Percentiles rank a stretch among this genome's conserved stretches.
Evolutionary conservation across 306 rosid genomes (phyloP).

Genomic region (Benincasa hispida): DNA sequence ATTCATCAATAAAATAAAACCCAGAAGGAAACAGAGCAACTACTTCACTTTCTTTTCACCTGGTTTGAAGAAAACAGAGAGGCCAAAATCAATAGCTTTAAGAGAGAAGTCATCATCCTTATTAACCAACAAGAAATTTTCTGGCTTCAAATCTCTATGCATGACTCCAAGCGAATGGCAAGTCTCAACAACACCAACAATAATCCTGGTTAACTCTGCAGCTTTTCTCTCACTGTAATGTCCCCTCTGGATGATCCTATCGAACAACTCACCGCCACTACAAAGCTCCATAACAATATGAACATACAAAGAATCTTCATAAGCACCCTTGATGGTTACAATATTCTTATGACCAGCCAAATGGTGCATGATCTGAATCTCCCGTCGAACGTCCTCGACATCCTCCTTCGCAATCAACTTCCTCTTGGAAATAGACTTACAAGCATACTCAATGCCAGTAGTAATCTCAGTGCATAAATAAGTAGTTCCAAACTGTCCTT

Average conservation of each 20-base stretch:
- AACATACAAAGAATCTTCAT: constrained; percentile 55
- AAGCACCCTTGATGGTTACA: constrained; percentile 67
- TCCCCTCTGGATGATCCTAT: constrained; percentile 64
- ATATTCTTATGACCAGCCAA: constrained; percentile 63
- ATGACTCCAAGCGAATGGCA: constrained; percentile 74
- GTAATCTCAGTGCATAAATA: constrained; percentile 45
- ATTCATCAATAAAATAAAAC: neutral
- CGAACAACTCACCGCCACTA: constrained; percentile 68
- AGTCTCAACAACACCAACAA: constrained; percentile 65
- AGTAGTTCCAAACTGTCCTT: constrained; percentile 70
- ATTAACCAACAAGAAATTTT: constrained; percentile 61
- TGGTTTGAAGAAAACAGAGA: constrained; percentile 72
- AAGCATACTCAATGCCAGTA: constrained; percentile 46
- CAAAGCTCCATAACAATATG: constrained; percentile 79
- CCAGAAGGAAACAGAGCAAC: neutral
- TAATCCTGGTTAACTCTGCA: constrained; percentile 61
- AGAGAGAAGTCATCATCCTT: constrained; percentile 73
- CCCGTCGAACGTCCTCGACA: constrained; percentile 57
- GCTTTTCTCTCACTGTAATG: constrained; percentile 67
- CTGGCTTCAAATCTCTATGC: constrained; percentile 78
- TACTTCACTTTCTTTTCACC: constrained; percentile 18
- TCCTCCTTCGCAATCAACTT: constrained; percentile 65
- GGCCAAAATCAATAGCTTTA: constrained; percentile 75
- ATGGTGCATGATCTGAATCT: constrained; percentile 77
- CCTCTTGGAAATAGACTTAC: constrained; percentile 66